Evolutionary conservation across 2,329 filamentous ascomycete genomes (phyloP).

Genomic region (Microthyrium microscopicum): DNA sequence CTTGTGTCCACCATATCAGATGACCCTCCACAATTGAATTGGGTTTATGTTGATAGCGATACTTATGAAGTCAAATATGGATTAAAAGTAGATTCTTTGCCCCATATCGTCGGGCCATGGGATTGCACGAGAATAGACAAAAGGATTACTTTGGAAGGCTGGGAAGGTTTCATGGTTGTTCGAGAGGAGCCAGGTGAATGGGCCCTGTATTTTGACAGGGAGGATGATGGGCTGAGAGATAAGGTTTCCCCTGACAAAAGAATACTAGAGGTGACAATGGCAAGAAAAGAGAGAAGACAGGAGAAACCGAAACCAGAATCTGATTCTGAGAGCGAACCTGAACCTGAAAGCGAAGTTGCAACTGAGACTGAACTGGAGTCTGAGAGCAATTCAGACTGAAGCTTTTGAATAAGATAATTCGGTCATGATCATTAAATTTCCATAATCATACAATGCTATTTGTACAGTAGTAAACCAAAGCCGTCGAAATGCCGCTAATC

Average conservation of each 20-base stretch:
- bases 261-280: constrained; percentile 17
- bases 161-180: constrained; percentile 12
- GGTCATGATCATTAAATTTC: too few relatives aligned
- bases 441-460: too few relatives aligned
- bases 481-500: too few relatives aligned
- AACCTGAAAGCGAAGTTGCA: too few relatives aligned
- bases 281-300: constrained; percentile 14
- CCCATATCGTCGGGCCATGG: constrained; percentile 11
- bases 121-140: constrained; percentile 11
- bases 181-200: constrained; percentile 11
- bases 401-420: too few relatives aligned
- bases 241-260: constrained; percentile 13
- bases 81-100: constrained; percentile 9
- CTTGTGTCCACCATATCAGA: constrained; percentile 10
- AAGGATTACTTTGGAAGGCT: constrained; percentile 11
- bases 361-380: too few relatives aligned
- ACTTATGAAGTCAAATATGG: constrained; percentile 13
- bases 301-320: too few relatives aligned
- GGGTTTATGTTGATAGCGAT: constrained; percentile 11
- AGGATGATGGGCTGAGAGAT: constrained; percentile 10
- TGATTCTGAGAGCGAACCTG: constrained; percentile 12
- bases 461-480: too few relatives aligned
- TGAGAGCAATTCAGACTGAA: too few relatives aligned
- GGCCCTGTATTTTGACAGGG: constrained; percentile 11
- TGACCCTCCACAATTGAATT: constrained; percentile 10